phyloP scores from a whole-genome alignment of 371 early-diverging fungal genomes.

The Rhizopus delemar region DNA sequence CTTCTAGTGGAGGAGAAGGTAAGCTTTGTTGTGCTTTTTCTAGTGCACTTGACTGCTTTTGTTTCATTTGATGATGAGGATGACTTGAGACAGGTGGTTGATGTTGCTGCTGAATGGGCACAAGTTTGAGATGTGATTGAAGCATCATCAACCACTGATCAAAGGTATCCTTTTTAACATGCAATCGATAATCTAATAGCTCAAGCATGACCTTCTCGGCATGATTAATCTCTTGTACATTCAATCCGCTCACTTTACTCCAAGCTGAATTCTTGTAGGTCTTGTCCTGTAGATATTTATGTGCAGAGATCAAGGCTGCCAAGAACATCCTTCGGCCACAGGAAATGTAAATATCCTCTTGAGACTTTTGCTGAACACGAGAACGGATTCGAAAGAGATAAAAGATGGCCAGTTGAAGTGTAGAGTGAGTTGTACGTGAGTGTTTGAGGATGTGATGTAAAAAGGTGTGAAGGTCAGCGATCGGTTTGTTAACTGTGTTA shows the following conservation, averaged over 20 bases:
- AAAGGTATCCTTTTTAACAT: conserved; percentile 60
- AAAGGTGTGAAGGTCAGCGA: conserved; percentile 64
- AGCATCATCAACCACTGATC: conserved; percentile 43
- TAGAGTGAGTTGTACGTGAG: conserved; percentile 73
- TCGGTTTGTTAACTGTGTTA: conserved; percentile 22
- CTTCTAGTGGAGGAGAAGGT: conserved; percentile 28
- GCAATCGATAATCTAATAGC: conserved; percentile 72
- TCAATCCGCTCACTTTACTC: conserved; percentile 73
- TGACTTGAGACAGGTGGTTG: neutral
- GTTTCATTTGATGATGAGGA: neutral
- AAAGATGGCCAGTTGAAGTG: conserved; percentile 71
- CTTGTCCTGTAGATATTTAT: conserved; percentile 74
- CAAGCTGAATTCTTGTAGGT: conserved; percentile 78
- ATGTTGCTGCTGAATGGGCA: neutral
- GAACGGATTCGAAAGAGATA: conserved; percentile 61
- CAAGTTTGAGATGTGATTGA: conserved; percentile 31
- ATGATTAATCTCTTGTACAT: conserved; percentile 66
- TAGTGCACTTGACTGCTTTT: neutral
- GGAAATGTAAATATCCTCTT: conserved; percentile 28
- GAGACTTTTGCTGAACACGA: conserved; percentile 24
- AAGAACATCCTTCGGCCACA: conserved; percentile 81
- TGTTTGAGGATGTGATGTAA: conserved; percentile 74
- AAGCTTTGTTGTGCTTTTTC: conserved; percentile 23
- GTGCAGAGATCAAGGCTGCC: conserved; percentile 72
- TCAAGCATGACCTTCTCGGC: conserved; percentile 71